Evolutionary conservation across 805 yeast species (phyloP).

Genomic region (Kazachstania viticola): DNA sequence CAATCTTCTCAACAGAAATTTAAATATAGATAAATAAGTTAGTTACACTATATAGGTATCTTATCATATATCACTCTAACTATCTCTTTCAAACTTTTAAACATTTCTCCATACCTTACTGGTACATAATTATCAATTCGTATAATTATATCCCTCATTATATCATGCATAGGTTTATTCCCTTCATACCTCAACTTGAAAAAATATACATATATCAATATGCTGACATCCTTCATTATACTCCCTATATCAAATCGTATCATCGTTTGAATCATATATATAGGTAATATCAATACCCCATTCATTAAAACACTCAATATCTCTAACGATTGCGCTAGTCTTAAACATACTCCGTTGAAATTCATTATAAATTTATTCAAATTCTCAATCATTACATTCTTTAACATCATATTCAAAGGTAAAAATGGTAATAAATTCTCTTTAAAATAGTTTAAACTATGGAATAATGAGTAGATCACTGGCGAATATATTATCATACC

Average conservation of each 20-base stretch:
- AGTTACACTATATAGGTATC: no score
- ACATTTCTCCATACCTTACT: no score
- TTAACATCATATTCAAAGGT: constrained; percentile 25
- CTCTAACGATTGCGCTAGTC: constrained; percentile 37
- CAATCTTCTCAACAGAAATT: constrained; percentile 24
- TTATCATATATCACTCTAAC: no score
- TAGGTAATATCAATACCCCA: constrained; percentile 30
- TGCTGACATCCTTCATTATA: constrained; percentile 28
- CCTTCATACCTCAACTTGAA: constrained; percentile 50
- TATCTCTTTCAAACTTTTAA: no score
- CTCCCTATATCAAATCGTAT: constrained; percentile 21
- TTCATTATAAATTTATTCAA: constrained; percentile 27
- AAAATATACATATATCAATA: constrained; percentile 40
- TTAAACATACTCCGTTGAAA: constrained; percentile 34
- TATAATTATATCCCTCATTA: constrained; percentile 37
- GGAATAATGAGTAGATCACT: constrained; percentile 52
- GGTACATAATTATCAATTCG: constrained; percentile 30
- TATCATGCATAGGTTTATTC: constrained; percentile 40
- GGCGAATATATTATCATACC: constrained; percentile 46
- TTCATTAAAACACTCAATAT: constrained; percentile 31
- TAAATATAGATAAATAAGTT: constrained; percentile 17
- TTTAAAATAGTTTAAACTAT: constrained; percentile 47
- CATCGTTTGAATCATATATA: constrained; percentile 29
- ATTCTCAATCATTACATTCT: constrained; percentile 19
- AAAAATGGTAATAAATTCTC: constrained; percentile 41